Evolutionary conservation across 345 rosid genomes (phyloP).

Genomic region (Pugionium cornutum): DNA sequence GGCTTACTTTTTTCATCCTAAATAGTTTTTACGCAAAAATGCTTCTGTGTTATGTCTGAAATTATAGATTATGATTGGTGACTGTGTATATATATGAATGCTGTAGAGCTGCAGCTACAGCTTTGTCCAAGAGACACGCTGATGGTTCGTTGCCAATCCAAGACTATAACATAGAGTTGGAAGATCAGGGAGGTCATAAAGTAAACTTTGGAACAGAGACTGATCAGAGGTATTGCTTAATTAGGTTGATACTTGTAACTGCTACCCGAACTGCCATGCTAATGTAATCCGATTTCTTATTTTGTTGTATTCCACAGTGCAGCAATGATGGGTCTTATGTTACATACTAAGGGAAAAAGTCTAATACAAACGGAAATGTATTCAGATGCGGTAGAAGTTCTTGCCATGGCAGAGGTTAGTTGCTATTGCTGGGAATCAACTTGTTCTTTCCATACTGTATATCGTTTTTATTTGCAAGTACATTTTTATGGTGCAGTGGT

Average conservation of each 20-base stretch:
- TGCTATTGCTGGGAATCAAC: slow-evolving; percentile 18
- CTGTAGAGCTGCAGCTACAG: slow-evolving; percentile 76
- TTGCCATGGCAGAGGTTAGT: slow-evolving; percentile 88
- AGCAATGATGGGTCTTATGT: slow-evolving; percentile 91
- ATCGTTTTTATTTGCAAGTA: background rate
- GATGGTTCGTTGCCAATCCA: slow-evolving; percentile 76
- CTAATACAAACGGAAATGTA: slow-evolving; percentile 58
- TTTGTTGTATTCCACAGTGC: slow-evolving; percentile 51
- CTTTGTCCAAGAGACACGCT: slow-evolving; percentile 70
- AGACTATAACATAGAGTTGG: slow-evolving; percentile 76
- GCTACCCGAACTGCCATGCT: background rate
- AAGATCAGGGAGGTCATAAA: slow-evolving; percentile 77
- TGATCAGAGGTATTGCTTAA: slow-evolving; percentile 59
- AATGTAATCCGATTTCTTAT: background rate
- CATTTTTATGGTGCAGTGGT: background rate
- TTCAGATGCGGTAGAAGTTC: slow-evolving; percentile 85
- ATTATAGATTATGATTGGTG: background rate
- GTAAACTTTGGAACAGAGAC: slow-evolving; percentile 75
- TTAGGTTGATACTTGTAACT: background rate
- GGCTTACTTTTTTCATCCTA: no score
- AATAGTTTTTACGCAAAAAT: no score
- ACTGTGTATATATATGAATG: slow-evolving; percentile 12
- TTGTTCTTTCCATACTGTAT: background rate
- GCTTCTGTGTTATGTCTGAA: no score
- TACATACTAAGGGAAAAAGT: slow-evolving; percentile 76